Evolutionary conservation across 108 stramenopile species (phyloP), one percentile per base, ranked within the genome.

Genomic region (Schizochytrium sp.): DNA sequence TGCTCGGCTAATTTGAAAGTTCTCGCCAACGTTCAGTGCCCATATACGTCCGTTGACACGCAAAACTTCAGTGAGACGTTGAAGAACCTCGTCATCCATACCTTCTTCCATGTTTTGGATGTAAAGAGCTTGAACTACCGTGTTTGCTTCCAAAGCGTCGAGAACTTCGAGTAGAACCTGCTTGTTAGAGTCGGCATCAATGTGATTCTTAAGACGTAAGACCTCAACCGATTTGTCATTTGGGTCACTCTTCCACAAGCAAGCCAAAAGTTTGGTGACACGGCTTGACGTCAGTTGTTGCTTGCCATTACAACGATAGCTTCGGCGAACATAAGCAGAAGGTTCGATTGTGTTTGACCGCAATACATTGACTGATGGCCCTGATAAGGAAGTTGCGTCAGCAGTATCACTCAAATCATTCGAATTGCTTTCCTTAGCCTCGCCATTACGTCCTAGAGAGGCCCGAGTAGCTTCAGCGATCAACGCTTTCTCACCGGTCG

Each of bases 91-190:
- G 3, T 83, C 76, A 28, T 83, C 76, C 76, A 83, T 83, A 7
- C 45, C 76, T 83, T 83, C 76, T 42, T 83, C 76, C 76, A 83
- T 83, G 76, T 83, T 83, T 83, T 83, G 76, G 40, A 83, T 83
- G 76, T 83, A 83, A n/a, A 83, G 47, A 38, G 76, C 76, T 53
- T 83, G 76, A 56, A 83, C 76, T n/a, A 83, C 76, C 10, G 2
- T 42, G 28, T 55, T 83, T 53, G 49, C n/a, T 40, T 83, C 76
- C 8, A 83, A 40, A 40, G 76, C 53, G 8, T 83, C 53, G 15
- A 83, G 76, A 0, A 83, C 76, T 28, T 83, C 76, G 15, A 83
- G 45, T n/a, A 83, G 19, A 38, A 83, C 76, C 50, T 83, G 76
- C 47, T 83, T 83, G 76, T 83, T 83, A 5, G 50, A 55, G 76